These are phyloP conservation scores for Cladophialophora yegresii DNA, from an alignment of 2,329 filamentous ascomycete genomes.

Conservation along the genomic window DNA sequence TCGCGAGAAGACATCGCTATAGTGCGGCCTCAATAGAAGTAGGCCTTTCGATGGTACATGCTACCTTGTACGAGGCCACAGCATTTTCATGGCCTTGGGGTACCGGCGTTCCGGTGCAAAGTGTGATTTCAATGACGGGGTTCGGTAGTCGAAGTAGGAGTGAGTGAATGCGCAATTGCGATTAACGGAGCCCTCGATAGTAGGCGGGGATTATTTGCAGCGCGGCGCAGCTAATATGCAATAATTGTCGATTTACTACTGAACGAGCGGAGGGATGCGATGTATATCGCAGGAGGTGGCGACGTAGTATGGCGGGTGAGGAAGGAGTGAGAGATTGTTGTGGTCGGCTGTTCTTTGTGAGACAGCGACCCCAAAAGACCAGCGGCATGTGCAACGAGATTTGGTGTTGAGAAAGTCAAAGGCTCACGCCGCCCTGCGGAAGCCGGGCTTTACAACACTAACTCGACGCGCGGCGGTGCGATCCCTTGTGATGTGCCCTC, in stretches of 20 bases:
- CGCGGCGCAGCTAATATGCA: neutral
- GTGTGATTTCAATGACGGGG: neutral
- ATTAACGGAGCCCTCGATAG: neutral
- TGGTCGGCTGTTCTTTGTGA: slow-evolving; percentile 1
- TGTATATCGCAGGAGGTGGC: neutral
- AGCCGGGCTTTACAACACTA: no score
- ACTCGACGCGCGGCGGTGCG: slow-evolving; percentile 21
- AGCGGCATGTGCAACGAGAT: slow-evolving; percentile 12
- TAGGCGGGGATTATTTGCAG: neutral
- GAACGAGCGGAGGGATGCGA: slow-evolving; percentile 11
- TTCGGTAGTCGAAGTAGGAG: neutral
- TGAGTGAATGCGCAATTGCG: slow-evolving; percentile 8
- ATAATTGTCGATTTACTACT: neutral
- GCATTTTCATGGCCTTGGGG: slow-evolving; percentile 8
- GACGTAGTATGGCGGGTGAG: neutral
- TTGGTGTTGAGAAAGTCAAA: slow-evolving; percentile 12
- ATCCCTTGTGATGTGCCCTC: slow-evolving; percentile 8
- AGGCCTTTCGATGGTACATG: neutral
- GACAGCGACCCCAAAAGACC: neutral
- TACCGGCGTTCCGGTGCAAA: neutral
- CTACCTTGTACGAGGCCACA: slow-evolving; percentile 1
- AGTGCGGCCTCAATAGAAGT: slow-evolving; percentile 1
- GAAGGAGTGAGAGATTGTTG: slow-evolving; percentile 1
- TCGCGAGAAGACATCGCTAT: slow-evolving; percentile 33
- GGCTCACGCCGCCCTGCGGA: neutral